A percentile compares a stretch with the other conserved stretches of the same genome.
phyloP scores from a whole-genome alignment of 2,329 filamentous ascomycete species.

The Nothophoma quercina region DNA sequence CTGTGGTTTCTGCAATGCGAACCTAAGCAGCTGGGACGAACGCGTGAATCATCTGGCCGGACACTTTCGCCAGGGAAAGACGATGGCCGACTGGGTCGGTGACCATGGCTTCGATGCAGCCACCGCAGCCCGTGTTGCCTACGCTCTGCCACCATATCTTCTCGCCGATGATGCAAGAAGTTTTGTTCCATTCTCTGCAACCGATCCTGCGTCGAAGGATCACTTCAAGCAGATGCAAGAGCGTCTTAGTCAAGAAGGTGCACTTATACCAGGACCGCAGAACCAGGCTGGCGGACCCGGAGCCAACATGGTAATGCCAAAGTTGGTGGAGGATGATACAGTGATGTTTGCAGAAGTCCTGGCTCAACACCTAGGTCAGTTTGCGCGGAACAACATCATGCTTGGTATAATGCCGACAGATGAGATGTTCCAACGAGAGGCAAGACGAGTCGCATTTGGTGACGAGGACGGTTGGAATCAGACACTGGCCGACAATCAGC shows the following conservation, averaged over 20 bases:
- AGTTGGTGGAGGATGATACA: conserved; percentile 33
- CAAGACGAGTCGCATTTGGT: conserved; percentile 55
- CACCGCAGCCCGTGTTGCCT: conserved; percentile 53
- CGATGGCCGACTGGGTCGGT: conserved; percentile 39
- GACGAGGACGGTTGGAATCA: conserved; percentile 57
- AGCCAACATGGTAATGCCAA: conserved; percentile 7
- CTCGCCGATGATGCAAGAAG: conserved; percentile 52
- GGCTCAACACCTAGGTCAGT: conserved; percentile 52
- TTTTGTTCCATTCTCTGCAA: conserved; percentile 54
- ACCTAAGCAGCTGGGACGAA: conserved; percentile 32
- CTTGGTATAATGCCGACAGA: conserved; percentile 54
- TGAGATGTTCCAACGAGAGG: conserved; percentile 57
- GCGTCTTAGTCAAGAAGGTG: conserved; percentile 13
- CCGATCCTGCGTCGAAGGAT: conserved; percentile 33
- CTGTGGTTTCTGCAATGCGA: conserved; percentile 35
- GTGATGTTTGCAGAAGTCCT: conserved; percentile 53
- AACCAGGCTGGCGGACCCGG: neutral
- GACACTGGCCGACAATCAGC: conserved; percentile 37
- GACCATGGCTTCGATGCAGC: conserved; percentile 39
- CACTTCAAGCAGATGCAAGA: conserved; percentile 30
- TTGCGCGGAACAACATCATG: conserved; percentile 48
- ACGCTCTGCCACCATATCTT: conserved; percentile 56
- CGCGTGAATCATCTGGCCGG: conserved; percentile 35
- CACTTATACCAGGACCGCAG: neutral
- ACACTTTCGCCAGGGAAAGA: conserved; percentile 33